phyloP scores from a whole-genome alignment of 2,329 filamentous ascomycete species.

The Diaporthe caulivora region DNA sequence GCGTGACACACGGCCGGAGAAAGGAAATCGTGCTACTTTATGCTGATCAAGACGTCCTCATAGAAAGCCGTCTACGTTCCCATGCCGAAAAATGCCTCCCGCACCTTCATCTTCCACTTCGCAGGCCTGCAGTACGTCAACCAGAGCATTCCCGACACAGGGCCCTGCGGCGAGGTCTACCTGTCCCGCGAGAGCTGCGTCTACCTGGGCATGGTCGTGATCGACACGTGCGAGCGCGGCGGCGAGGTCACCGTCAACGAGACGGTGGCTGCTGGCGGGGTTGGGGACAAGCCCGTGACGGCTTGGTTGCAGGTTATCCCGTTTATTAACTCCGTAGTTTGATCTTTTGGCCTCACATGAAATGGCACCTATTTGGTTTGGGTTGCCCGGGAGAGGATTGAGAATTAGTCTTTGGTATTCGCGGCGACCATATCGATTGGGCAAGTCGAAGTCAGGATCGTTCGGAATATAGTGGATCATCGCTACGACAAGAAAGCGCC shows the following conservation, averaged over 20 bases:
- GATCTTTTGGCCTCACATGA: not conserved
- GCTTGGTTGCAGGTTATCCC: constrained; percentile 15
- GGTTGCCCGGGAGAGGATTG: accelerated
- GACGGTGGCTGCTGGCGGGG: not conserved
- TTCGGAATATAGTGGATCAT: not conserved
- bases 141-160: not conserved
- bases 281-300: not conserved
- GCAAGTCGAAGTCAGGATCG: not conserved
- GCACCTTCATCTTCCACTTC: not conserved
- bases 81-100: not conserved
- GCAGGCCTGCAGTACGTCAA: not conserved
- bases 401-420: not conserved
- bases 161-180: not conserved
- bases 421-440: not conserved
- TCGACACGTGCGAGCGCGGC: constrained; percentile 1
- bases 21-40: too few relatives aligned
- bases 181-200: not conserved
- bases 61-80: constrained; percentile 5
- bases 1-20: too few relatives aligned
- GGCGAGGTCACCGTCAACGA: constrained; percentile 20
- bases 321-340: not conserved
- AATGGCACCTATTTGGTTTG: not conserved
- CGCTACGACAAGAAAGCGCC: too few relatives aligned
- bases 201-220: not conserved
- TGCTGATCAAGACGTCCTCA: too few relatives aligned